Base-by-base conservation (phyloP, 768 basidiomycete genomes). In the Leccinum disarticulatum region DNA sequence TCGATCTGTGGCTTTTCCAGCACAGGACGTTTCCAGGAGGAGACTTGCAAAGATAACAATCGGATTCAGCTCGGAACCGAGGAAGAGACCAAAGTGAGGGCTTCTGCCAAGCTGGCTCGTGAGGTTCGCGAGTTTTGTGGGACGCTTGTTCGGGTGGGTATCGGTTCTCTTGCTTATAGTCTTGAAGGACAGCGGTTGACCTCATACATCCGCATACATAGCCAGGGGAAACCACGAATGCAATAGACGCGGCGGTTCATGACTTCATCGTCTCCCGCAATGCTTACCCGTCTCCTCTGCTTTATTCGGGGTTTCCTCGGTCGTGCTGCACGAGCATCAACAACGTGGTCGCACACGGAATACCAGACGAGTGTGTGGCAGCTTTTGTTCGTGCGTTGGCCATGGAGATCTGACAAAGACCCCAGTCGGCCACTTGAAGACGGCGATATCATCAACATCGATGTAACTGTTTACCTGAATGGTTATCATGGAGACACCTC, bases 401-500 rank as follows among this genome's bases (percentile, higher is more conserved):
- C 28, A 9, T 31, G 25, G n/a, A 17, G 46, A 36, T 25, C 62
- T 58, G 52, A 60, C n/a, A n/a, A 22, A n/a, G 57, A 59, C 49
- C 36, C 7, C 27, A 95, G 93, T 58, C 91, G 93, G 36, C 85
- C 84, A 0, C 80, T 97, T 3, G 82, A 89, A 69, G 79, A 91
- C 50, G 90, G 88, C 1, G 95, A 97, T 62, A 90, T 97, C 50
- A 78, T 97, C 66, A 95, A 95, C 70, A 79, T 96, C 48, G 95
- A 97, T 71, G 74, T 97, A 9, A 95, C 95, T 1, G 80, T 95
- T 8, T 95, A 83, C 70, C 75, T 88, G n/a, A 75, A 91, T 58
- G 89, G 90, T 2, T 93, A 85, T 72, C 94, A 96, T 64, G 95
- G 95, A 1, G 95, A 96, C 66, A 95, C 93, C 0, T 94, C 93